Percentiles rank a stretch among this genome's conserved stretches.
Evolutionary conservation across 768 basidiomycete species (phyloP).

Genomic region (Boletellus sp.): DNA sequence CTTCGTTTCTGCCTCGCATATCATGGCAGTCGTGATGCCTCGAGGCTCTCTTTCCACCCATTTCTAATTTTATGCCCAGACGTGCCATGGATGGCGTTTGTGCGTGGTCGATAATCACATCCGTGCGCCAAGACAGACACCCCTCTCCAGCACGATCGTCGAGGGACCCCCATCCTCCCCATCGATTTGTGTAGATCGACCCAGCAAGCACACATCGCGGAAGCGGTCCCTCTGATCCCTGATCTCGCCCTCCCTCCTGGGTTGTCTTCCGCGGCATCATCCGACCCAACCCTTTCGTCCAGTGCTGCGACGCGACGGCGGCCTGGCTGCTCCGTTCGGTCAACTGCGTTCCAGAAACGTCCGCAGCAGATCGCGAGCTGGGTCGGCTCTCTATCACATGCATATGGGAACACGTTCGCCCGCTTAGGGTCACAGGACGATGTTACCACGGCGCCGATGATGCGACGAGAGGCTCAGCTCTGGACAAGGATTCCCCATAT

Average conservation of each 20-base stretch:
- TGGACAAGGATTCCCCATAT: slow-evolving; percentile 10
- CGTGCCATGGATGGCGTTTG: slow-evolving; percentile 17
- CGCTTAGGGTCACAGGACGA: slow-evolving; percentile 3
- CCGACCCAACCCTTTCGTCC: slow-evolving; percentile 10
- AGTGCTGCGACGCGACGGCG: neutral
- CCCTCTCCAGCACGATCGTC: neutral
- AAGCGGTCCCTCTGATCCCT: neutral
- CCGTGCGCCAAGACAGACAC: neutral
- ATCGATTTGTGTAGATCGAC: neutral
- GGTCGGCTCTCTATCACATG: neutral
- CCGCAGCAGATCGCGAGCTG: neutral
- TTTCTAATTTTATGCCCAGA: slow-evolving; percentile 19
- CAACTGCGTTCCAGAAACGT: neutral
- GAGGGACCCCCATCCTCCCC: neutral
- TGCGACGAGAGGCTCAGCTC: slow-evolving; percentile 5
- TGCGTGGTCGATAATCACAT: slow-evolving; percentile 21
- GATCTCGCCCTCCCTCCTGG: slow-evolving; percentile 16
- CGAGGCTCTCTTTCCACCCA: slow-evolving; percentile 1
- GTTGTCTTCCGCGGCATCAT: slow-evolving; percentile 3
- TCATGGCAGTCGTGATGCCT: slow-evolving; percentile 21
- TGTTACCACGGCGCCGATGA: slow-evolving; percentile 1
- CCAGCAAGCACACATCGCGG: neutral
- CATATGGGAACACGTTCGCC: slow-evolving; percentile 12
- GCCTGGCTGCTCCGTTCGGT: neutral
- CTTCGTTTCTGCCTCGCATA: slow-evolving; percentile 26